Evolutionary conservation across 1,284 basidiomycete genomes (phyloP), one percentile per base, ranked within the genome.

Genomic region (Moniliophthora roreri): DNA sequence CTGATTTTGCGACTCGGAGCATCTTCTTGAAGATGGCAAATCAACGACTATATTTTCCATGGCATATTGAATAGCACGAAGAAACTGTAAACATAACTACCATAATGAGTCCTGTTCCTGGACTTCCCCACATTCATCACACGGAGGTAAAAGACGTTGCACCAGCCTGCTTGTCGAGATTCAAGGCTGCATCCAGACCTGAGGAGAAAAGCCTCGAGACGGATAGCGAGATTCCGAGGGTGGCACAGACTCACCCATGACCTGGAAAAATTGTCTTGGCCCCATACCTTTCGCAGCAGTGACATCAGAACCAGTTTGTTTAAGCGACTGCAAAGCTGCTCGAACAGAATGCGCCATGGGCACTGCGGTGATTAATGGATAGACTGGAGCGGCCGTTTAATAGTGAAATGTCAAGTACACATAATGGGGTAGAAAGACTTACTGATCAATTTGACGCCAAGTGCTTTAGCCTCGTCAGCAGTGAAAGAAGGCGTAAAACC

Each of bases 401-500:
- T n/a, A 18, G 15, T n/a, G 13, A 45, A 20, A 15, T 38, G 37
- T n/a, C 18, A 35, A 52, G 20, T 41, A 39, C 18, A 20, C 52
- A 18, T n/a, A 53, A 36, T 11, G 13, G 37, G 28, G 23, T 13
- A 38, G 28, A 28, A 32, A 32, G 18, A 57, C 53, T 55, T 46
- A 72, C 71, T 73, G 44, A 68, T 69, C 32, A 77, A 70, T 56
- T 72, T 75, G n/a, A 68, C 73, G 13, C 73, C 73, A 56, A 73
- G 63, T 15, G 63, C 60, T 53, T 70, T 66, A 26, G 72, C 74
- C 48, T 77, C 71, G 10, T 69, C 57, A 26, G 66, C 65, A 23
- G 74, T 73, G 51, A 75, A 69, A 44, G 69, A 67, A 21, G 75
- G 75, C 6, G 75, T 76, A 15, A 69, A 65, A 10, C 75, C 75